Base-by-base conservation (phyloP, 352 stramenopile species). In the Blastocystis sp. region DNA sequence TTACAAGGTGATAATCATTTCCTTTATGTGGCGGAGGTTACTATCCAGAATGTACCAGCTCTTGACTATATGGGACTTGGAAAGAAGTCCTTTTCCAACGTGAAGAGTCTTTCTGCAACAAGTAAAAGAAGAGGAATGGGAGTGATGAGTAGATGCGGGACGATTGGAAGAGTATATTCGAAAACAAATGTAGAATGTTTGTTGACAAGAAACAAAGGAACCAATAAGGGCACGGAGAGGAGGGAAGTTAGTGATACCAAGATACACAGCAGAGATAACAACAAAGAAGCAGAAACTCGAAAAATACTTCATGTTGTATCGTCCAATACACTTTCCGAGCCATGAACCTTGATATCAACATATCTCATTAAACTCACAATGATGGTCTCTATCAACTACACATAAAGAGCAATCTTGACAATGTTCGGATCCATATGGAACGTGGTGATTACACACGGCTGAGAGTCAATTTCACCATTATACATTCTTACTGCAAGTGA, bases 301-400 rank as follows among this genome's bases (percentile, higher is more conserved):
- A 43, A 83, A 83, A 16, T 63, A 66, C 12, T 29, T 24, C 71
- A 83, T 67, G 71, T 83, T 83, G 51, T 66, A 27, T 0, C 32
- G n/a, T 27, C 71, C 71, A 49, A 83, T 27, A 43, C 71, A 83
- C 71, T 83, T 83, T 24, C 71, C 71, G 12, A 83, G 27, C 71
- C 71, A 83, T 12, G 58, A 27, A 24, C 71, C 71, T 83, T 46
- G 9, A 27, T 4, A 43, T 66, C 43, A 65, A 14, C 24, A 5
- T 2, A 11, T 21, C 11, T 9, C 0, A 67, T 2, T n/a, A n/a
- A 9, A 32, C 42, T 9, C 21, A 83, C 71, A 83, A 37, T 83
- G 71, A 32, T 83, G 71, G 49, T 83, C 71, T 29, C 21, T 49
- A 46, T 63, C 54, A 29, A 42, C 21, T 6, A 83, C 71, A 24